Conservation (phyloP, 768 basidiomycete species). For the Kwoniella sp. region DNA sequence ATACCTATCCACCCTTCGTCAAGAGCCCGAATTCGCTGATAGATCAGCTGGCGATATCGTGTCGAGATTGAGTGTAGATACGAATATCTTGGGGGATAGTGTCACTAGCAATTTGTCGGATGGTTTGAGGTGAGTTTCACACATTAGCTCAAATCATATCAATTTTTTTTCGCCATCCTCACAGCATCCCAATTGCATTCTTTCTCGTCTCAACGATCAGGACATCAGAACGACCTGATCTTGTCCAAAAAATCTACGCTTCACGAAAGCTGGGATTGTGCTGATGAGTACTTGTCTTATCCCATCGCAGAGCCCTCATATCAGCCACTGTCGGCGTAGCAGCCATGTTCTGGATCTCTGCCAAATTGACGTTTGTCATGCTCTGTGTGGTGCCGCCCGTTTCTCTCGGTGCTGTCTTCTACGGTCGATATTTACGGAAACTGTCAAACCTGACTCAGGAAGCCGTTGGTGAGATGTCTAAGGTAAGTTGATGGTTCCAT, state of each 20-base stretch:
- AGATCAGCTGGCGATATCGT: conserved; percentile 90
- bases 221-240: too few species aligned
- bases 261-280: too few species aligned
- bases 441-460: conserved; percentile 91
- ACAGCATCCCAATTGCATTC: neutral
- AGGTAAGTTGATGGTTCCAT: conserved; percentile 52
- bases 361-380: conserved; percentile 84
- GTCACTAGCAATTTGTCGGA: conserved; percentile 61
- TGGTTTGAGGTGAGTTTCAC: conserved; percentile 57
- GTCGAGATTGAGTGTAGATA: conserved; percentile 85
- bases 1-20: conserved; percentile 77
- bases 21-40: conserved; percentile 93
- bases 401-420: conserved; percentile 63
- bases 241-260: too few species aligned
- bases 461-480: conserved; percentile 94
- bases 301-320: conserved; percentile 69
- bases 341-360: conserved; percentile 87
- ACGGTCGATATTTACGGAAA: conserved; percentile 90
- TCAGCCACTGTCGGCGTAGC: conserved; percentile 95
- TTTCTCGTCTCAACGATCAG: too few species aligned
- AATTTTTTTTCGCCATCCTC: too few species aligned
- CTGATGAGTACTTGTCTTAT: neutral
- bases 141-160: neutral
- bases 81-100: conserved; percentile 80
- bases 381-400: conserved; percentile 80